These are phyloP conservation scores for Xylaria venustula DNA, from an alignment of 495 filamentous ascomycete genomes.

Conservation along the genomic window DNA sequence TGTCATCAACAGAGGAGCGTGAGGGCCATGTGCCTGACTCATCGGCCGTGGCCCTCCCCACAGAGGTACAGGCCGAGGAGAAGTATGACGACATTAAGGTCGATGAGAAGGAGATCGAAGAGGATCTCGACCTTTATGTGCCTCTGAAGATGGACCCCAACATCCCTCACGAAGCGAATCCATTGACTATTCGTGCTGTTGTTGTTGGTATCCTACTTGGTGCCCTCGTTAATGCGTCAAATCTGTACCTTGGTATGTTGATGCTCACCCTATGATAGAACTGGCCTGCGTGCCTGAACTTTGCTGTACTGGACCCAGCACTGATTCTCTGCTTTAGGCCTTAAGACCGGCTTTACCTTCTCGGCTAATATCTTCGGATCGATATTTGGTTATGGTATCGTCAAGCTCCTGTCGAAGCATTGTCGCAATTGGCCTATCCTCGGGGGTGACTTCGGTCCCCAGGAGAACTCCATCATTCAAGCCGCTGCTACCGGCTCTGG, in stretches of 20 bases:
- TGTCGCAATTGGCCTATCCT: constrained; percentile 55
- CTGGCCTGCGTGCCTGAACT: not conserved
- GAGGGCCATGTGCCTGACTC: constrained; percentile 20
- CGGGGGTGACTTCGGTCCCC: constrained; percentile 60
- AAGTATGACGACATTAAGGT: constrained; percentile 19
- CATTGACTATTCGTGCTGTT: constrained; percentile 58
- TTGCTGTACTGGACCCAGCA: not conserved
- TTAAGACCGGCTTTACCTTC: constrained; percentile 68
- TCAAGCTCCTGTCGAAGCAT: constrained; percentile 53
- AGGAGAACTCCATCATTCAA: constrained; percentile 67
- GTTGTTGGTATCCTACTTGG: constrained; percentile 57
- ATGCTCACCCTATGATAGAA: not conserved
- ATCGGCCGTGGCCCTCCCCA: constrained; percentile 4
- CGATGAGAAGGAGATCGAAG: constrained; percentile 28
- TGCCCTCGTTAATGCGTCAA: constrained; percentile 61
- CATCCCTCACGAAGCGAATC: constrained; percentile 44
- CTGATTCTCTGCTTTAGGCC: constrained; percentile 39
- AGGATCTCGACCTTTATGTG: constrained; percentile 45
- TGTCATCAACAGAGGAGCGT: constrained; percentile 24
- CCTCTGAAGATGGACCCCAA: constrained; percentile 46
- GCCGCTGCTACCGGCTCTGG: constrained; percentile 63
- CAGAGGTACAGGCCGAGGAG: constrained; percentile 15
- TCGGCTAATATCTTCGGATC: constrained; percentile 58
- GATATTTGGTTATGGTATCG: constrained; percentile 65
- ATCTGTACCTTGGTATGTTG: constrained; percentile 59